phyloP scores from a whole-genome alignment of 176 grass and related monocot genomes.

The Aegilops umbellulata region DNA sequence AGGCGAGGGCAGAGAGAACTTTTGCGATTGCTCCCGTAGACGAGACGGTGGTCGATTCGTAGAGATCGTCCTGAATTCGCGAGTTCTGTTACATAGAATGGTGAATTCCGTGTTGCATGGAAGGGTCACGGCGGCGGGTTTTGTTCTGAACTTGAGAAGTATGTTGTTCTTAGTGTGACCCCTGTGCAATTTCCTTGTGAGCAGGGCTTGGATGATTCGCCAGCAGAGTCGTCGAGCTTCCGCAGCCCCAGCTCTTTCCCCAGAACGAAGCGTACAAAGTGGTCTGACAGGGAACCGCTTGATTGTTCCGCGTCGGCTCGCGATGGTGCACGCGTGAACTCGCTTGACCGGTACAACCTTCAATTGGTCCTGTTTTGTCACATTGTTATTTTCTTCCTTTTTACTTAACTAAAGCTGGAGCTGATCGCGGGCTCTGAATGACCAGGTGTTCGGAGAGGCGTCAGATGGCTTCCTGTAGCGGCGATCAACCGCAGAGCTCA shows the following conservation, averaged over 20 bases:
- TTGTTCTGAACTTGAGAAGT: background rate
- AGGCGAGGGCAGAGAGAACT: background rate
- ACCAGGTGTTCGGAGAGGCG: conserved; percentile 11
- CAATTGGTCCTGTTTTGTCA: background rate
- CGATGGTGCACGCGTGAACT: background rate
- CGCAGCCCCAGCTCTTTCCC: background rate
- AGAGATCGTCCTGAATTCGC: background rate
- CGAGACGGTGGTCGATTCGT: background rate
- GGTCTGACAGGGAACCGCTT: background rate
- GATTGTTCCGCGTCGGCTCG: background rate
- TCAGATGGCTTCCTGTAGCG: conserved; percentile 3
- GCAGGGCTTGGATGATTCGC: background rate
- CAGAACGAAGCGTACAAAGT: conserved; percentile 22
- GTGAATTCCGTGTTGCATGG: background rate
- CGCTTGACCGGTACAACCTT: background rate
- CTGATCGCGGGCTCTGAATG: background rate
- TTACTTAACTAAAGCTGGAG: background rate
- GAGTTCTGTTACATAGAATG: background rate
- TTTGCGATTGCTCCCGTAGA: background rate
- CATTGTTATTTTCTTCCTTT: background rate
- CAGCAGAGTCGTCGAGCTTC: background rate
- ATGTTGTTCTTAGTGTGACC: background rate
- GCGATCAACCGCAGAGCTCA: background rate
- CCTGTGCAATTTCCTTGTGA: background rate
- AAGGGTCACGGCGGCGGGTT: background rate